Conservation (phyloP, 2,329 filamentous ascomycete genomes). For the Monilinia fructicola region DNA sequence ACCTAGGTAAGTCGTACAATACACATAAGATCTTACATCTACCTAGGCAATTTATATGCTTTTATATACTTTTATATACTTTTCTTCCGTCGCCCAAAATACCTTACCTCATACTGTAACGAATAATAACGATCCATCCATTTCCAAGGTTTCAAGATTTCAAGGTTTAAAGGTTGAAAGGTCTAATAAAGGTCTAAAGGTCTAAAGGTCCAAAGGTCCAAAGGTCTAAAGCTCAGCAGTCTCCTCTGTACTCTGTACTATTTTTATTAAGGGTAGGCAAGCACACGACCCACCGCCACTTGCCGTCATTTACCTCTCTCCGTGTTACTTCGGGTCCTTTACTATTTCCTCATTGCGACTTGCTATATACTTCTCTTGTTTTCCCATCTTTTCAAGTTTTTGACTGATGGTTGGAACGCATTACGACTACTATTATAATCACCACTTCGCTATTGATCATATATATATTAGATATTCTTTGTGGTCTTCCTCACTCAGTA, state of each 20-base stretch:
- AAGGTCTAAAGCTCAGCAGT: neutral
- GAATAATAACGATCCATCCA: no score
- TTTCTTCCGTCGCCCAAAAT: no score
- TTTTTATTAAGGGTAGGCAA: neutral
- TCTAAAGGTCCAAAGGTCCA: no score
- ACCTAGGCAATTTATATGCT: no score
- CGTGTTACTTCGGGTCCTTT: neutral
- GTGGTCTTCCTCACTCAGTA: neutral
- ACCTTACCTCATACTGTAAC: no score
- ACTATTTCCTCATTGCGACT: neutral
- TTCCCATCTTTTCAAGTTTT: slow-evolving; percentile 5
- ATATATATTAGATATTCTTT: neutral
- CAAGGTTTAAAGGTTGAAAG: no score
- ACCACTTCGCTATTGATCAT: neutral
- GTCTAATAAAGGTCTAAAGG: no score
- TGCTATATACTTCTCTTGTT: neutral
- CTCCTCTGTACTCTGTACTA: neutral
- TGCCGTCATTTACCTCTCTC: slow-evolving; percentile 7
- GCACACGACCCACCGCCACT: slow-evolving; percentile 11
- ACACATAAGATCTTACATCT: no score
- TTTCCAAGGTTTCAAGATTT: no score
- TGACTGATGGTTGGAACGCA: neutral
- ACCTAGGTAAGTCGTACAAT: no score
- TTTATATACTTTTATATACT: neutral
- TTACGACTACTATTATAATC: neutral